These are phyloP conservation scores for Hysterangium stoloniferum DNA, from an alignment of 768 basidiomycete species.

Conservation along the genomic window DNA sequence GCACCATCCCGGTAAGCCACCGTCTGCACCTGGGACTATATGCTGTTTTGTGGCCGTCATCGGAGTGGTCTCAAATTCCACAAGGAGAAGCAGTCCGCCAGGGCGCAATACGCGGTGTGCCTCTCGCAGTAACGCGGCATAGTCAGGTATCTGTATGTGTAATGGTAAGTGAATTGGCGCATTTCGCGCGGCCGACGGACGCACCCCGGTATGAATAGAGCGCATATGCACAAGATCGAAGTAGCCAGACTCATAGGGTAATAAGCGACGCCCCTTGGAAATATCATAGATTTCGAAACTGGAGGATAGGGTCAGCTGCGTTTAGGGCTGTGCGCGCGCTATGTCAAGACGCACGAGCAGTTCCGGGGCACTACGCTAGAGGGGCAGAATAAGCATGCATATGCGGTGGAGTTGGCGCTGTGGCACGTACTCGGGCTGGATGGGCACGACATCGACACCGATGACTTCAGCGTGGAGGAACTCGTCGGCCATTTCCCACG, in stretches of 20 bases:
- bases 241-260: constrained; percentile 55
- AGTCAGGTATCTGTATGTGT: constrained; percentile 48
- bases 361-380: constrained; percentile 57
- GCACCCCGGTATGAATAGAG: constrained; percentile 58
- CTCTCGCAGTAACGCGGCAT: constrained; percentile 52
- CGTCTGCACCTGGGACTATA: constrained; percentile 11
- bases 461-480: constrained; percentile 60
- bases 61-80: constrained; percentile 53
- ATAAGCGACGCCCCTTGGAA: constrained; percentile 28
- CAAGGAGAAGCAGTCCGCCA: constrained; percentile 59
- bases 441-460: constrained; percentile 71
- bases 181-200: constrained; percentile 19
- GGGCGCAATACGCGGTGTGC: constrained; percentile 60
- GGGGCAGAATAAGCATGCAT: constrained; percentile 1
- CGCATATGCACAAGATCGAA: constrained; percentile 69
- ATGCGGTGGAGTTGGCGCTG: not conserved
- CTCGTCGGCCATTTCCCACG: constrained; percentile 60
- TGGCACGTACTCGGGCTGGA: constrained; percentile 54
- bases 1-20: constrained; percentile 49
- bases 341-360: constrained; percentile 50
- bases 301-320: constrained; percentile 10
- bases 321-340: not conserved
- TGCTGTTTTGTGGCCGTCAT: constrained; percentile 35
- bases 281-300: constrained; percentile 71
- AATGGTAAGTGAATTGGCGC: constrained; percentile 1